These are phyloP conservation scores for Suillus sp. DNA, from an alignment of 768 basidiomycete species.

Conservation along the genomic window DNA sequence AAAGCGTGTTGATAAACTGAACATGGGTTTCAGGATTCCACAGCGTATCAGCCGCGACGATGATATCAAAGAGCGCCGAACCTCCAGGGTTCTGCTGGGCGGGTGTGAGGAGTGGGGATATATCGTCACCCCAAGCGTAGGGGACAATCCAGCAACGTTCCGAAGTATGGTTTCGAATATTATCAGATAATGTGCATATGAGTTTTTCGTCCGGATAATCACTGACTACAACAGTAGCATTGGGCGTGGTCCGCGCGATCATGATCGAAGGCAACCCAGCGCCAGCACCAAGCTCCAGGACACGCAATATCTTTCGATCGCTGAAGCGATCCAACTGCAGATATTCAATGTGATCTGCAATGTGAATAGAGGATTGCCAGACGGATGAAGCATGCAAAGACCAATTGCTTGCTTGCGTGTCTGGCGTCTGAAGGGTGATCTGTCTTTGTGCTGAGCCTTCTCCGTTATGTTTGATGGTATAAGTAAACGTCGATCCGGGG, in stretches of 20 bases:
- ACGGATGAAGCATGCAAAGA: constrained; percentile 75
- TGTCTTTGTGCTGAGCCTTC: constrained; percentile 15
- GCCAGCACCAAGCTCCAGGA: constrained; percentile 78
- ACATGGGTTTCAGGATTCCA: constrained; percentile 70
- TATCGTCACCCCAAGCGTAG: constrained; percentile 67
- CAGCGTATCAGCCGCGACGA: constrained; percentile 75
- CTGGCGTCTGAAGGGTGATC: constrained; percentile 46
- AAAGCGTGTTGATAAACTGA: constrained; percentile 55
- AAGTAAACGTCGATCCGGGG: constrained; percentile 54
- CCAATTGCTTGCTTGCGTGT: constrained; percentile 72
- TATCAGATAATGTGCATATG: constrained; percentile 57
- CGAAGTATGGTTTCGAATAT: constrained; percentile 54
- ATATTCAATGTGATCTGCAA: constrained; percentile 64
- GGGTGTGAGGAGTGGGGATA: constrained; percentile 22
- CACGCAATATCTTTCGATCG: constrained; percentile 25
- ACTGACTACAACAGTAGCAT: constrained; percentile 50
- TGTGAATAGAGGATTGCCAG: constrained; percentile 68
- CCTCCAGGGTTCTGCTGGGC: constrained; percentile 9
- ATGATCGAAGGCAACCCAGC: constrained; percentile 75
- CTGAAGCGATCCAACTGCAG: constrained; percentile 40
- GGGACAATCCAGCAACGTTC: constrained; percentile 54
- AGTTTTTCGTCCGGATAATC: constrained; percentile 74
- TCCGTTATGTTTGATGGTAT: constrained; percentile 28
- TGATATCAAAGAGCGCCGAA: constrained; percentile 53
- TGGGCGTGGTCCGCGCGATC: constrained; percentile 51